Conservation (phyloP, 2,329 filamentous ascomycete species). For the Tolypocladium pustulatum region DNA sequence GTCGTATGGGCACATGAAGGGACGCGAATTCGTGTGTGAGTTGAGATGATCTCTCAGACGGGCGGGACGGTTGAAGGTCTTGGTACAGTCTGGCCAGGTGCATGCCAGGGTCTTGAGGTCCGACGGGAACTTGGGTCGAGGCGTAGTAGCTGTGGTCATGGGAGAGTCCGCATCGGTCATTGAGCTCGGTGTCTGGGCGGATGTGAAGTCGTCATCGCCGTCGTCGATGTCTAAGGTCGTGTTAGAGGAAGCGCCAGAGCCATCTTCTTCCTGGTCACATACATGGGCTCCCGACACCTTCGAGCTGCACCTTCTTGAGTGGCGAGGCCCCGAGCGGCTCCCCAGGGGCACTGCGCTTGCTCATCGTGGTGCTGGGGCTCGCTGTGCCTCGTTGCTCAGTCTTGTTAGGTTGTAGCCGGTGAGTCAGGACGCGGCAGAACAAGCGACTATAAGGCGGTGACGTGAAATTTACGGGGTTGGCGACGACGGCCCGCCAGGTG, state of each 20-base stretch:
- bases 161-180: constrained; percentile 19
- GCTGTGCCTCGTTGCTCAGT: neutral
- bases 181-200: constrained; percentile 21
- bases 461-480: constrained; percentile 16
- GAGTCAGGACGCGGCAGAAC: constrained; percentile 18
- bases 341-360: constrained; percentile 19
- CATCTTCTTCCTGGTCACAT: neutral
- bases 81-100: constrained; percentile 61
- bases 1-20: constrained; percentile 60
- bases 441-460: constrained; percentile 20
- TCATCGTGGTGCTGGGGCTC: constrained; percentile 12
- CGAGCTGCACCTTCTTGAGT: constrained; percentile 14
- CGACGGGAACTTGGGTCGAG: constrained; percentile 49
- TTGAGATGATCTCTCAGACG: constrained; percentile 70
- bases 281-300: constrained; percentile 12
- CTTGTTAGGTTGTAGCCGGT: neutral
- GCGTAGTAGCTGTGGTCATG: constrained; percentile 24
- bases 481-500: constrained; percentile 8
- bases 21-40: constrained; percentile 76
- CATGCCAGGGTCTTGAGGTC: constrained; percentile 71
- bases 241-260: neutral
- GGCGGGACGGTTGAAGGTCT: constrained; percentile 80
- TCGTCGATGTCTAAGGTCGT: constrained; percentile 16
- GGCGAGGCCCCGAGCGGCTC: constrained; percentile 12
- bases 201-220: constrained; percentile 21